Evolutionary conservation across 1,284 basidiomycete genomes (phyloP).

Genomic region (Moesziomyces antarcticus): DNA sequence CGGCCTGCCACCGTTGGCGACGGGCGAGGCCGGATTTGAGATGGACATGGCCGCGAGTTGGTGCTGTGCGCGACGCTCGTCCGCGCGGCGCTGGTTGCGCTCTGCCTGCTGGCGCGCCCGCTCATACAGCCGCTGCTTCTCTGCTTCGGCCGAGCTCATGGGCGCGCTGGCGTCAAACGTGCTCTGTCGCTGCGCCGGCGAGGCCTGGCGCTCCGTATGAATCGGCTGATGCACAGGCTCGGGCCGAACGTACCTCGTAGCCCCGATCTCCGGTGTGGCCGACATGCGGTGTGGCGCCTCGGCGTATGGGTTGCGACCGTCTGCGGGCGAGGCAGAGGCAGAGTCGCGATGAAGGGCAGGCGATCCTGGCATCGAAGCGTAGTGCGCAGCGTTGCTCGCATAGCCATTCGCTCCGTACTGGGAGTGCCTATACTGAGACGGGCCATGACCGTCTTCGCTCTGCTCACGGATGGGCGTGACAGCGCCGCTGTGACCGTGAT

Average conservation of each 20-base stretch:
- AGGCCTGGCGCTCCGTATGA: slow-evolving; percentile 5
- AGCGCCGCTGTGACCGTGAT: slow-evolving; percentile 32
- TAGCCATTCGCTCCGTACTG: slow-evolving; percentile 10
- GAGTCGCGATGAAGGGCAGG: slow-evolving; percentile 12
- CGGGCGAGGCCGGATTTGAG: slow-evolving; percentile 7
- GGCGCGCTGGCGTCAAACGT: not conserved
- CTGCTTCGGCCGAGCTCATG: slow-evolving; percentile 51
- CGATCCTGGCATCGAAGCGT: slow-evolving; percentile 8
- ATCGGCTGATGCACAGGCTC: slow-evolving; percentile 27
- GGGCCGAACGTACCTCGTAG: slow-evolving; percentile 30
- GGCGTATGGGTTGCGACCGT: slow-evolving; percentile 12
- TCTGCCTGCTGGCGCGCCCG: slow-evolving; percentile 62
- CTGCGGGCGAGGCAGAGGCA: slow-evolving; percentile 14
- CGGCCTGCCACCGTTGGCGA: slow-evolving; percentile 20
- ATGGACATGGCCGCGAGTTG: slow-evolving; percentile 11
- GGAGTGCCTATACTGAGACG: slow-evolving; percentile 16
- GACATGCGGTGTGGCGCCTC: slow-evolving; percentile 19
- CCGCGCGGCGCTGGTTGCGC: slow-evolving; percentile 54
- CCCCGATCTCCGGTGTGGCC: slow-evolving; percentile 18
- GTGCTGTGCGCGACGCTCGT: slow-evolving; percentile 39
- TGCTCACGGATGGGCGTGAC: slow-evolving; percentile 39
- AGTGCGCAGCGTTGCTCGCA: slow-evolving; percentile 5
- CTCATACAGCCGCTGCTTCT: slow-evolving; percentile 62
- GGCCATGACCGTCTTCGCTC: slow-evolving; percentile 23
- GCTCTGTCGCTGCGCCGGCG: not conserved